Evolutionary conservation across 2,329 filamentous ascomycete species (phyloP).

Genomic region (Fusarium burgessii): DNA sequence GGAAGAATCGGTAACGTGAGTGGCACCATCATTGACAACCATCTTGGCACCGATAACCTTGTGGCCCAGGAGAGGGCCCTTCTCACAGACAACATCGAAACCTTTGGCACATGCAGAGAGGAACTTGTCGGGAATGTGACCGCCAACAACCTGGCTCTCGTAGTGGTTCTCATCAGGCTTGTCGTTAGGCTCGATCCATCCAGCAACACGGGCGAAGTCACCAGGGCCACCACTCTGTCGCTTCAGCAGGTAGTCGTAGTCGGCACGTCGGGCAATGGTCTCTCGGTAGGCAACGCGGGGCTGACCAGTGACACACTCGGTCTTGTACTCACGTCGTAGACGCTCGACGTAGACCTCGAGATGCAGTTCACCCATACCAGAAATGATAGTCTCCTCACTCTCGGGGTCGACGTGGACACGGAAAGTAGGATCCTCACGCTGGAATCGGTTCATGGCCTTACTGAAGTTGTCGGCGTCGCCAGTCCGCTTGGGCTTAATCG

Average conservation of each 20-base stretch:
- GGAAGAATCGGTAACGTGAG: constrained; percentile 96
- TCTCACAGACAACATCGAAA: constrained; percentile 84
- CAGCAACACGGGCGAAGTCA: constrained; percentile 92
- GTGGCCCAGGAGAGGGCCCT: constrained; percentile 93
- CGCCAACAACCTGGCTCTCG: constrained; percentile 87
- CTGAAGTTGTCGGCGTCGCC: constrained; percentile 95
- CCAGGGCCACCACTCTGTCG: constrained; percentile 96
- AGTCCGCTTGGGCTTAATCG: constrained; percentile 94
- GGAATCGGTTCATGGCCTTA: constrained; percentile 99
- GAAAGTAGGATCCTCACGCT: constrained; percentile 98
- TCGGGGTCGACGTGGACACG: constrained; percentile 92
- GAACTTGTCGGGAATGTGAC: constrained; percentile 95
- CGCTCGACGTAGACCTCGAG: constrained; percentile 98
- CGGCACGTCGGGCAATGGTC: constrained; percentile 82
- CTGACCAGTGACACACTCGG: constrained; percentile 94
- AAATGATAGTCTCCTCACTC: constrained; percentile 96
- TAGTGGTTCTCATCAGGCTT: constrained; percentile 81
- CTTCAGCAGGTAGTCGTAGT: constrained; percentile 94
- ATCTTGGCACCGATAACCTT: constrained; percentile 89
- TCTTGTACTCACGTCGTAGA: constrained; percentile 95
- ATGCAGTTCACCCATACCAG: constrained; percentile 97
- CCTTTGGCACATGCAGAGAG: constrained; percentile 95
- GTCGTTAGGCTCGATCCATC: constrained; percentile 89
- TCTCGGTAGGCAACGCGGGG: constrained; percentile 98
- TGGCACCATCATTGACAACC: constrained; percentile 96